Evolutionary conservation across 1,139 yeast species (phyloP).

Genomic region (Yamadazyma diddensiae): DNA sequence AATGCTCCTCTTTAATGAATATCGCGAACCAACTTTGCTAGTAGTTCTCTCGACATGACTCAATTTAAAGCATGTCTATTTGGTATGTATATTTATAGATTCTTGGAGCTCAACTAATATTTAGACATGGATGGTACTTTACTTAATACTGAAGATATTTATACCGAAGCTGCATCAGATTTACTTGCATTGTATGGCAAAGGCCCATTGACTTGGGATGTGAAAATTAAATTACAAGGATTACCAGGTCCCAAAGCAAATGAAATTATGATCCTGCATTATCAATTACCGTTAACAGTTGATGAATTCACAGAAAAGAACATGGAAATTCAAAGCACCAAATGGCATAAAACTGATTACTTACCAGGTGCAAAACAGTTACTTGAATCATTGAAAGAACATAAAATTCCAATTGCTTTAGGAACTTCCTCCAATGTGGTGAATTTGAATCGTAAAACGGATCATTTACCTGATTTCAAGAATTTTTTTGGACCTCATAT

Average conservation of each 20-base stretch:
- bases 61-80: conserved; percentile 79
- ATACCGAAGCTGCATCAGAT: conserved; percentile 71
- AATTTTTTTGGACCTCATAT: conserved; percentile 62
- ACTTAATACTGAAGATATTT: conserved; percentile 86
- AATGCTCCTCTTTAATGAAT: conserved; percentile 32
- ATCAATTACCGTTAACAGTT: conserved; percentile 63
- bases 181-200: conserved; percentile 66
- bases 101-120: conserved; percentile 5
- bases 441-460: conserved; percentile 67
- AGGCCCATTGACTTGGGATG: conserved; percentile 85
- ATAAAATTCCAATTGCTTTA: conserved; percentile 73
- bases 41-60: too few species aligned
- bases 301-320: conserved; percentile 57
- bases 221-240: conserved; percentile 84
- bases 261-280: conserved; percentile 61
- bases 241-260: conserved; percentile 74
- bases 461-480: conserved; percentile 60
- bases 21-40: background rate
- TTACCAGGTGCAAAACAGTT: conserved; percentile 85
- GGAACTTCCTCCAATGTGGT: conserved; percentile 79
- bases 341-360: conserved; percentile 64
- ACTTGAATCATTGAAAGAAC: conserved; percentile 44
- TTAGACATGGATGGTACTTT: conserved; percentile 92
- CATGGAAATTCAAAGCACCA: conserved; percentile 49
- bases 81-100: conserved; percentile 42